Conservation (phyloP, 2,329 filamentous ascomycete genomes). For the Apiospora kogelbergensis region DNA sequence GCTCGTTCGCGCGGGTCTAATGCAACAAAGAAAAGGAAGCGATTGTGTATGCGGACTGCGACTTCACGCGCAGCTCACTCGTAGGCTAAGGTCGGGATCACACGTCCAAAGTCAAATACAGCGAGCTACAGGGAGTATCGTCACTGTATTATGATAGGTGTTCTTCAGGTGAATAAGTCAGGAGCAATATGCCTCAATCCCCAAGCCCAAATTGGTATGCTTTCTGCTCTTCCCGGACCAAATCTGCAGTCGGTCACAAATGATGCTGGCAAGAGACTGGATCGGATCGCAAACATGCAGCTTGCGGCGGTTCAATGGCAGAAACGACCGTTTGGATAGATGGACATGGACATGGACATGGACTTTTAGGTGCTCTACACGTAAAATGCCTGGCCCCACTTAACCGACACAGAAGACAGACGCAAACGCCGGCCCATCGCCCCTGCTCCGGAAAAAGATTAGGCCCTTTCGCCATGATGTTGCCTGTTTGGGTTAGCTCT, state of each 20-base stretch:
- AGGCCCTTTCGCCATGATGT: not conserved
- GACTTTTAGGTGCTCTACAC: not conserved
- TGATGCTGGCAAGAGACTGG: not conserved
- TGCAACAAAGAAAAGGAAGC: not conserved
- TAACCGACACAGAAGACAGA: not conserved
- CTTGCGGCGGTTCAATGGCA: not conserved
- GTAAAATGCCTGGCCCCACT: not conserved
- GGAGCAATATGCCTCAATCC: not conserved
- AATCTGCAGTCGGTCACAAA: slow-evolving; percentile 1
- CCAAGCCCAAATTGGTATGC: not conserved
- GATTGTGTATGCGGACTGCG: not conserved
- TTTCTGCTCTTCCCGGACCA: not conserved
- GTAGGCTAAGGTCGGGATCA: not conserved
- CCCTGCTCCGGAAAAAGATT: slow-evolving; percentile 5
- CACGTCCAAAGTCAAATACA: slow-evolving; percentile 6
- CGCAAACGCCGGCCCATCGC: not conserved
- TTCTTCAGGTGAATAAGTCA: slow-evolving; percentile 1
- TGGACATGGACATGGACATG: not conserved
- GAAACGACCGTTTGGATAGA: not conserved
- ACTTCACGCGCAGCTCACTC: slow-evolving; percentile 1
- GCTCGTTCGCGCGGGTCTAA: not conserved
- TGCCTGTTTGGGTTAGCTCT: not conserved
- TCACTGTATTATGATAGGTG: slow-evolving; percentile 8
- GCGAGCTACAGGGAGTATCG: slow-evolving; percentile 5
- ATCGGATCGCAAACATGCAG: not conserved